Base-by-base conservation (phyloP, 352 stramenopile genomes). In the Aphanomyces cochlioides region DNA sequence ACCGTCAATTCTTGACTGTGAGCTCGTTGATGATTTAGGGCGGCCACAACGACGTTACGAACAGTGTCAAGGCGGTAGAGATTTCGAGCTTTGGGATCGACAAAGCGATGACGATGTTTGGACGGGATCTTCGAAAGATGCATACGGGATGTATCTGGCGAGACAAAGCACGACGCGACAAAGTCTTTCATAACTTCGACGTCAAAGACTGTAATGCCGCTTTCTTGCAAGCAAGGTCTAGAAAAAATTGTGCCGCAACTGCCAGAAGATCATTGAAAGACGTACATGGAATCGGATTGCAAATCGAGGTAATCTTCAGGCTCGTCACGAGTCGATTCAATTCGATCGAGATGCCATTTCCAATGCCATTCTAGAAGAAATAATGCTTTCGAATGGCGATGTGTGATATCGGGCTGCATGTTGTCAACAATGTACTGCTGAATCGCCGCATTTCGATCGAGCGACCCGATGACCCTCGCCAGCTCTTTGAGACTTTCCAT, bases 171-270 rank as follows among this genome's bases (percentile, higher is more conserved):
- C 63, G 82, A 90, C 19, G 78, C 80, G n/a, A 94, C 73, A 70
- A 94, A 94, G 50, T 94, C 84, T 71, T 92, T 94, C 69, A 94
- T 91, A 45, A 94, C 79, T 56, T 94, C 83, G 12, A 92, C 72
- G 54, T 94, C 87, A 48, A 87, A 89, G 3, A 73, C 66, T 0
- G 81, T 91, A 1, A 94, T 75, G 12, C 85, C 84, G 0, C 67
- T 77, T 7, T 13, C 41, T 34, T 60, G 63, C 43, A 69, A 37
- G 37, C 63, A 69, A 3, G 15, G 63, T 10, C 63, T 69, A 66
- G 15, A 21, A 47, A 28, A 28, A 28, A 28, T 28, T 28, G 28
- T 28, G 28, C 28, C 28, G 28, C 2, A 2, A 28, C 28, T 28
- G 28, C 28, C 28, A 28, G 2, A 19, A 53, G 45, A 53, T 15